A percentile compares a stretch with the other conserved stretches of the same genome.
Conservation (phyloP, 768 basidiomycete genomes). For the Boletus barrowsii region DNA sequence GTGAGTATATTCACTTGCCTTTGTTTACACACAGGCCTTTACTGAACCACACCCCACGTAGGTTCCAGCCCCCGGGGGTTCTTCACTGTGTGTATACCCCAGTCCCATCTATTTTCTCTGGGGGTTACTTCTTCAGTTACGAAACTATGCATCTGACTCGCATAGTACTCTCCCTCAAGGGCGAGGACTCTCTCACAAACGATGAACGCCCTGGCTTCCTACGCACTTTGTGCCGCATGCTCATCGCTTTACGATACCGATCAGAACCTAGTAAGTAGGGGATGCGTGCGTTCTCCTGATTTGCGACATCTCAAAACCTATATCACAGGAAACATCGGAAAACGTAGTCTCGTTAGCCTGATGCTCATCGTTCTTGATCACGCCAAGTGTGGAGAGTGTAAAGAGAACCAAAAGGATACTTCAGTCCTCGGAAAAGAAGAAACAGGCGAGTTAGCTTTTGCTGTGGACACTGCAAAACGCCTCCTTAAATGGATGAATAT, state of each 20-base stretch:
- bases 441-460: no score
- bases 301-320: no score
- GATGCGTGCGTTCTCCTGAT: no score
- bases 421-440: no score
- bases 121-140: conserved; percentile 5
- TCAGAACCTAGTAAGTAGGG: background rate
- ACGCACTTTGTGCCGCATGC: background rate
- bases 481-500: no score
- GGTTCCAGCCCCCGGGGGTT: background rate
- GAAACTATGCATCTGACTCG: conserved; percentile 1
- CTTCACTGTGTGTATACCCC: conserved; percentile 1
- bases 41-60: background rate
- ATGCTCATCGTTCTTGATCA: no score
- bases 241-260: background rate
- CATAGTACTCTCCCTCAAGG: background rate
- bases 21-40: background rate
- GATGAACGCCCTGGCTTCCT: background rate
- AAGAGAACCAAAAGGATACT: no score
- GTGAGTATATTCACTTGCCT: no score
- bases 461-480: no score
- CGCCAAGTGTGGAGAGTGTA: no score
- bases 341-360: no score
- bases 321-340: no score
- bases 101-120: background rate
- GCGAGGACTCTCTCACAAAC: background rate